Evolutionary conservation across 768 basidiomycete species (phyloP).

Genomic region (Kwoniella sp.): DNA sequence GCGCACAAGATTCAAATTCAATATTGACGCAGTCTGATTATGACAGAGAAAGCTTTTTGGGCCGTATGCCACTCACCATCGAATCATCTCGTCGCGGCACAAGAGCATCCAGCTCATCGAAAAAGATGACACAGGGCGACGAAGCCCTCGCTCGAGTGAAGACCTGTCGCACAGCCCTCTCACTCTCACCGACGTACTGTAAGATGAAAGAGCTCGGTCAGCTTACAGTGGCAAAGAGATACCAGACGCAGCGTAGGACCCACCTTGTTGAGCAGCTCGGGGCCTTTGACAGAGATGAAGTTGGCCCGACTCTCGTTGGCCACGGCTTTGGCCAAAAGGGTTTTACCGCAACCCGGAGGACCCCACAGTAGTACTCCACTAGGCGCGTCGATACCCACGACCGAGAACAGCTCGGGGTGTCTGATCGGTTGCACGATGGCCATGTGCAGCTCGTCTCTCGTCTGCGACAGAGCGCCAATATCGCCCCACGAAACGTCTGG

Average conservation of each 20-base stretch:
- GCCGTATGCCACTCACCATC: conserved; percentile 63
- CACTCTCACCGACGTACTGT: conserved; percentile 96
- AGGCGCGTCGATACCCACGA: conserved; percentile 84
- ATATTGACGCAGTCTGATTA: not conserved
- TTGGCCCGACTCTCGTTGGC: conserved; percentile 94
- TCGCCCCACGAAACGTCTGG: conserved; percentile 95
- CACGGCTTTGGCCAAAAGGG: conserved; percentile 94
- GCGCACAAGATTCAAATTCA: too few relatives aligned
- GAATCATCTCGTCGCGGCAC: conserved; percentile 88
- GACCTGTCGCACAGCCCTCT: conserved; percentile 89
- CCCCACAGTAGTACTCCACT: conserved; percentile 98
- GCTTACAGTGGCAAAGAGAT: conserved; percentile 9
- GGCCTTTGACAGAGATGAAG: conserved; percentile 97
- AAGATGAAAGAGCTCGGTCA: conserved; percentile 6
- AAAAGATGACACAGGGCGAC: conserved; percentile 91
- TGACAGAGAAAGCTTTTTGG: too few relatives aligned
- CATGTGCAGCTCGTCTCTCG: conserved; percentile 92
- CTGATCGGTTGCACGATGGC: conserved; percentile 93
- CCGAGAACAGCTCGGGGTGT: conserved; percentile 81
- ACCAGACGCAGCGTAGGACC: conserved; percentile 27
- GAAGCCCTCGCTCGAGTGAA: conserved; percentile 92
- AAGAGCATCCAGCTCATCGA: conserved; percentile 89
- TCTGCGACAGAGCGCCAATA: conserved; percentile 83
- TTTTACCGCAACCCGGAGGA: conserved; percentile 97
- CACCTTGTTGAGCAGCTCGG: conserved; percentile 94